Conservation (phyloP, 1,284 basidiomycete species). For the Fereydounia khargensis region DNA sequence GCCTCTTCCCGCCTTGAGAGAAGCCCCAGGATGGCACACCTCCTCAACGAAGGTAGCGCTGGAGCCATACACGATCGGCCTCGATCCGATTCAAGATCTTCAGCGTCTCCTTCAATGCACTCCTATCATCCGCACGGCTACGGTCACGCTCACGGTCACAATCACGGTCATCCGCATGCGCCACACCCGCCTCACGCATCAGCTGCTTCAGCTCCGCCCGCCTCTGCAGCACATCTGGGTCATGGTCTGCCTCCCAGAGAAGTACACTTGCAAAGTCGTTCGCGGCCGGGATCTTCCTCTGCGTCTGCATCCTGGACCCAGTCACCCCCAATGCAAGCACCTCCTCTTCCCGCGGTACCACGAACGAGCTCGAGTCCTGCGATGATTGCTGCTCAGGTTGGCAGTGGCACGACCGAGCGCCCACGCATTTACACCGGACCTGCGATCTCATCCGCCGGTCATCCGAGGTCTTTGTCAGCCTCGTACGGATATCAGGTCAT, state of each 20-base stretch:
- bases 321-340: background rate
- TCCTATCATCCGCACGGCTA: conserved; percentile 24
- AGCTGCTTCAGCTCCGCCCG: background rate
- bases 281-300: background rate
- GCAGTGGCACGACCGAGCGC: background rate
- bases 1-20: conserved; percentile 13
- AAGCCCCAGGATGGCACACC: conserved; percentile 34
- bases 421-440: background rate
- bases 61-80: conserved; percentile 29
- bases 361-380: conserved; percentile 20
- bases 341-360: background rate
- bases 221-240: background rate
- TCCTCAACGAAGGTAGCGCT: conserved; percentile 30
- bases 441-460: background rate
- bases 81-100: conserved; percentile 28
- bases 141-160: conserved; percentile 8
- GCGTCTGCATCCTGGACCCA: background rate
- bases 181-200: conserved; percentile 11
- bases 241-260: too few relatives aligned
- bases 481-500: too few relatives aligned
- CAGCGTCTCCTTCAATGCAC: too few relatives aligned
- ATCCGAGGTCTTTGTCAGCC: conserved; percentile 12
- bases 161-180: conserved; percentile 4
- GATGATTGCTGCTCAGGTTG: conserved; percentile 4
- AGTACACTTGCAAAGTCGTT: too few relatives aligned